These are phyloP conservation scores for Chalciporus sp. DNA, from an alignment of 1,284 basidiomycete species.

Conservation along the genomic window DNA sequence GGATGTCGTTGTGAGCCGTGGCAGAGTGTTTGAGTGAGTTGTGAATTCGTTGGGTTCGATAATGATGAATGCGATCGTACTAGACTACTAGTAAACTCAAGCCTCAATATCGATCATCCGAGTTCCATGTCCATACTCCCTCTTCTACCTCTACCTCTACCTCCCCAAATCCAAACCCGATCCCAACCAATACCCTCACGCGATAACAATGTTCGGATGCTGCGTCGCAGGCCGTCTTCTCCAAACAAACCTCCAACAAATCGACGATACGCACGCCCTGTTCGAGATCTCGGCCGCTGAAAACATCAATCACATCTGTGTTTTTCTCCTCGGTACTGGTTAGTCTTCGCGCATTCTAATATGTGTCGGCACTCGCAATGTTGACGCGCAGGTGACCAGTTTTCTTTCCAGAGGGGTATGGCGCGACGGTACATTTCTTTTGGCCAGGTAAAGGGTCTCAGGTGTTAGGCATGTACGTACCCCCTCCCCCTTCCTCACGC, in stretches of 20 bases:
- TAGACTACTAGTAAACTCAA: no score
- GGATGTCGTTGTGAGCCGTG: no score
- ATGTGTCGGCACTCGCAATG: neutral
- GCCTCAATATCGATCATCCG: no score
- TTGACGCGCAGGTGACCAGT: conserved; percentile 40
- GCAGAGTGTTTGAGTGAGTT: neutral
- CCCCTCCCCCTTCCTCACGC: neutral
- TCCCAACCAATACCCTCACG: neutral
- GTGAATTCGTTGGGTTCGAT: conserved; percentile 11
- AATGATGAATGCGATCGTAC: neutral
- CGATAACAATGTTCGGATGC: conserved; percentile 65
- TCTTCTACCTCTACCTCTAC: no score
- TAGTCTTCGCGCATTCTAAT: neutral
- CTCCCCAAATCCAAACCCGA: neutral
- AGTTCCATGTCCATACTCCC: no score
- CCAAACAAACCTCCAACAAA: conserved; percentile 74
- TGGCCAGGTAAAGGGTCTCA: conserved; percentile 91
- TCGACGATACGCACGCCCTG: conserved; percentile 84
- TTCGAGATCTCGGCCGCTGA: conserved; percentile 80
- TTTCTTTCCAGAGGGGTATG: conserved; percentile 88
- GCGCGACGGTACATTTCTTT: conserved; percentile 87
- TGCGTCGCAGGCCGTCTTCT: conserved; percentile 74
- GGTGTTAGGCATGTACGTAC: conserved; percentile 75
- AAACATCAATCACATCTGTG: conserved; percentile 86
- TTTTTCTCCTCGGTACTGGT: conserved; percentile 87